Conservation (phyloP, 805 yeast genomes). For the Diddensiella transvaalensis region DNA sequence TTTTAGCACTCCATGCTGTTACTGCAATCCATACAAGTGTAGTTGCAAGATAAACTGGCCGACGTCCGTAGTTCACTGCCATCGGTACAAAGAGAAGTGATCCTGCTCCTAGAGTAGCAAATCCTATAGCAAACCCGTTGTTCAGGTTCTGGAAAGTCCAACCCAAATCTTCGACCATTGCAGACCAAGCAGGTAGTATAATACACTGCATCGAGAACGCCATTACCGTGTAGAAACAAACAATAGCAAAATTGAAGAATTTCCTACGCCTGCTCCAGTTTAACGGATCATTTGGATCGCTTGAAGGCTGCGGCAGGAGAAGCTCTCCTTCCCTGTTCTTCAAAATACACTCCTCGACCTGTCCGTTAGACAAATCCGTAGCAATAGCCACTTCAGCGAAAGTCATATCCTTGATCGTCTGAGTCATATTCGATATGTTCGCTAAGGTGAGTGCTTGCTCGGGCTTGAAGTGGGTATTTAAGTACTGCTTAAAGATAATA, state of each 20-base stretch:
- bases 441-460: too few species aligned
- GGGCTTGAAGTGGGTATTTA: too few species aligned
- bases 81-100: neutral
- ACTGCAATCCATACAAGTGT: neutral
- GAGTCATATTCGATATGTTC: too few species aligned
- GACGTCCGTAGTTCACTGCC: neutral
- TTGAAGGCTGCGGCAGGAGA: neutral
- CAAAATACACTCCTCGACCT: too few species aligned
- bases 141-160: neutral
- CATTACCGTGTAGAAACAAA: neutral
- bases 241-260: neutral
- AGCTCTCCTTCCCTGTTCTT: neutral
- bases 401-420: too few species aligned
- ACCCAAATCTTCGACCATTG: neutral
- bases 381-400: too few species aligned
- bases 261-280: neutral
- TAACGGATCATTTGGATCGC: neutral
- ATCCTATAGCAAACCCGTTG: neutral
- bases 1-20: neutral
- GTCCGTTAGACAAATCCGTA: too few species aligned
- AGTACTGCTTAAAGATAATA: too few species aligned
- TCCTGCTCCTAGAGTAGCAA: neutral
- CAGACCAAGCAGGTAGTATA: neutral
- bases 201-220: neutral
- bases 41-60: neutral